Evolutionary conservation across 164 flowering plant species (phyloP), one percentile per base, ranked within the genome.

Genomic region (Liriodendron chinense): DNA sequence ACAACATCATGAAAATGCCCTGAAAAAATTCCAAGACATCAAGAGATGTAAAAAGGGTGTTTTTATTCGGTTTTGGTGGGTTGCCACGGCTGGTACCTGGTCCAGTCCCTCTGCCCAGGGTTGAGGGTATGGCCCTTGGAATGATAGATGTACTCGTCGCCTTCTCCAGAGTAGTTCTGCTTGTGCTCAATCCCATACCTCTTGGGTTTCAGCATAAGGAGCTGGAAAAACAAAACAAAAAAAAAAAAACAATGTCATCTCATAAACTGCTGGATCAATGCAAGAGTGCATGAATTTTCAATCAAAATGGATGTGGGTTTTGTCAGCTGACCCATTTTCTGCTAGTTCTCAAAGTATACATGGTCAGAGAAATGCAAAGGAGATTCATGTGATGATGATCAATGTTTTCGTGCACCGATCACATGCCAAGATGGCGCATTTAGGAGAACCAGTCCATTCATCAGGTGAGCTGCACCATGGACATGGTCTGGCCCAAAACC

Each of bases 41-140:
- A 16, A 47, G 18, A 47, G 14, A 53, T 12, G 13, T 53, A 16
- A 53, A 53, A 12, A 53, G 8, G 59, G 18, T 53, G 13, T 53
- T 53, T 53, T 16, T 53, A 53, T 53, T 53, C 24, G 14, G 56
- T 63, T 47, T 62, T 43, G 75, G 88, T 82, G 70, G 97, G 97
- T 79, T 90, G 83, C 99, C 99, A 96, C 9, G 97, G 77, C 78
- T 91, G 93, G 81, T 94, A 96, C 74, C 97, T 87, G 70, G 98
- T 92, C 98, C 98, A 96, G 85, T 92, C 84, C 80, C 91, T 88
- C 84, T 96, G 98, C 59, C 91, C 94, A 23, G 97, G 97, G 77
- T 96, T 90, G 9, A 96, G 93, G n/a, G 89, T 74, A 75, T 96
- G 99, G 14, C 98, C 99, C 81, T 96, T 96, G 78, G 99, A 96